Percentiles rank a stretch among this genome's conserved stretches.
These are phyloP conservation scores for Piper longum DNA, from an alignment of 164 flowering plant genomes.

Conservation along the genomic window DNA sequence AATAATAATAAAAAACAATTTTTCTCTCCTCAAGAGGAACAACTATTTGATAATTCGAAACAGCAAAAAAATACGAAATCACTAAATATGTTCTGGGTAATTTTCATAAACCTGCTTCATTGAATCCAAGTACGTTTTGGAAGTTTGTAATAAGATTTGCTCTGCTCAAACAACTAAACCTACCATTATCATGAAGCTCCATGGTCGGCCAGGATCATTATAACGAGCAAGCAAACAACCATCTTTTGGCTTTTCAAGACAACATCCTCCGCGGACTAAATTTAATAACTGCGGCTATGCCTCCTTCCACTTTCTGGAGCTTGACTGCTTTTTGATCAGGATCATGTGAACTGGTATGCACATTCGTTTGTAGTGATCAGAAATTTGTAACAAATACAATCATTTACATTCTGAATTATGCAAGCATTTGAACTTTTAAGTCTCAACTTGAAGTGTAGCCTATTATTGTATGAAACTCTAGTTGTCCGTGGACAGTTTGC, in stretches of 20 bases:
- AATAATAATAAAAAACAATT: too few relatives aligned
- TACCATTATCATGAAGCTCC: constrained; percentile 78
- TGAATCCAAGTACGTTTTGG: too few relatives aligned
- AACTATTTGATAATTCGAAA: too few relatives aligned
- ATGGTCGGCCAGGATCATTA: constrained; percentile 87
- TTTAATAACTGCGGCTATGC: constrained; percentile 60
- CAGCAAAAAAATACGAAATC: too few relatives aligned
- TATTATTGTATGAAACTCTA: too few relatives aligned
- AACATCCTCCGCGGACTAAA: constrained; percentile 74
- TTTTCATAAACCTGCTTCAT: too few relatives aligned
- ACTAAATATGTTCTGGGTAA: too few relatives aligned
- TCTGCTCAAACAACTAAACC: background rate
- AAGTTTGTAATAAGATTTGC: background rate
- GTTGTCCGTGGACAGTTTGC: too few relatives aligned
- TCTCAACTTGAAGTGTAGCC: too few relatives aligned
- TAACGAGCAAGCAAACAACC: constrained; percentile 86
- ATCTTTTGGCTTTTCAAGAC: constrained; percentile 42
- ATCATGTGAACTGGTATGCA: constrained; percentile 49
- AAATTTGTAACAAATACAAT: constrained; percentile 5
- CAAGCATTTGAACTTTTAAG: too few relatives aligned
- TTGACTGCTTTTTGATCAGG: constrained; percentile 45
- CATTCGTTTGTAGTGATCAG: background rate
- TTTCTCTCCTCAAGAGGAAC: too few relatives aligned
- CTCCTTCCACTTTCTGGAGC: constrained; percentile 61
- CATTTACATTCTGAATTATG: background rate